Percentiles rank a stretch among this genome's conserved stretches.
Evolutionary conservation across 2,329 filamentous ascomycete species (phyloP).

Genomic region (Cyphellophora europaea): DNA sequence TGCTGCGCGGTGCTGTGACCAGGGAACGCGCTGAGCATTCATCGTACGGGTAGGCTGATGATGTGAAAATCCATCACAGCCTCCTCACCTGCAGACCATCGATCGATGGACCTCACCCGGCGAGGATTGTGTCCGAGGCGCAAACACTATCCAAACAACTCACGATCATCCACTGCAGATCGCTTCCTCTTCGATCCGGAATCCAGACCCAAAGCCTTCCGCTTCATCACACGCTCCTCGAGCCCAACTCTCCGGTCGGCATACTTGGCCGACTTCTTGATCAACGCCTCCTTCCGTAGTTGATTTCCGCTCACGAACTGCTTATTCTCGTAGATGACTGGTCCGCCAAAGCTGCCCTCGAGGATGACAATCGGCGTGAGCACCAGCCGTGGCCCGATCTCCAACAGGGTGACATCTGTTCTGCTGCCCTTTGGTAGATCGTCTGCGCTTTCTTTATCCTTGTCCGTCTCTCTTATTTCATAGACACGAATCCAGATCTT

Average conservation of each 20-base stretch:
- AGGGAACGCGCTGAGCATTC: too few relatives aligned
- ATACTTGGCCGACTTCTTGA: constrained; percentile 68
- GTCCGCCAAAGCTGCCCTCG: constrained; percentile 89
- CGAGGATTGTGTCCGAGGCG: constrained; percentile 41
- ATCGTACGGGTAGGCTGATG: too few relatives aligned
- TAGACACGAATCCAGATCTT: constrained; percentile 97
- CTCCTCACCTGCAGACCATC: too few relatives aligned
- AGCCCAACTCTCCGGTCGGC: constrained; percentile 65
- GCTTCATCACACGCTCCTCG: constrained; percentile 64
- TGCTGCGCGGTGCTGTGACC: too few relatives aligned
- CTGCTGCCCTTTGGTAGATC: constrained; percentile 31
- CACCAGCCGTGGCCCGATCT: constrained; percentile 90
- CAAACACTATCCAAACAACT: constrained; percentile 58
- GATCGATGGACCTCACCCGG: too few relatives aligned
- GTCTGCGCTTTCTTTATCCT: constrained; percentile 31
- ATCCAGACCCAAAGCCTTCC: constrained; percentile 66
- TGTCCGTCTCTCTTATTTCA: constrained; percentile 65
- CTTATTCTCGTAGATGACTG: constrained; percentile 97
- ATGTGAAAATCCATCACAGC: too few relatives aligned
- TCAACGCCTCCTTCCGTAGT: constrained; percentile 70
- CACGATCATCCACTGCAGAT: constrained; percentile 64
- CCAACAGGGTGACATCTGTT: constrained; percentile 60
- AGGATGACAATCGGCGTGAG: constrained; percentile 91
- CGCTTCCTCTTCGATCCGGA: constrained; percentile 49
- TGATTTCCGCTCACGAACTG: constrained; percentile 96